These are phyloP conservation scores for Dunaliella sp. DNA, from an alignment of 139 green algal genomes.

Conservation along the genomic window DNA sequence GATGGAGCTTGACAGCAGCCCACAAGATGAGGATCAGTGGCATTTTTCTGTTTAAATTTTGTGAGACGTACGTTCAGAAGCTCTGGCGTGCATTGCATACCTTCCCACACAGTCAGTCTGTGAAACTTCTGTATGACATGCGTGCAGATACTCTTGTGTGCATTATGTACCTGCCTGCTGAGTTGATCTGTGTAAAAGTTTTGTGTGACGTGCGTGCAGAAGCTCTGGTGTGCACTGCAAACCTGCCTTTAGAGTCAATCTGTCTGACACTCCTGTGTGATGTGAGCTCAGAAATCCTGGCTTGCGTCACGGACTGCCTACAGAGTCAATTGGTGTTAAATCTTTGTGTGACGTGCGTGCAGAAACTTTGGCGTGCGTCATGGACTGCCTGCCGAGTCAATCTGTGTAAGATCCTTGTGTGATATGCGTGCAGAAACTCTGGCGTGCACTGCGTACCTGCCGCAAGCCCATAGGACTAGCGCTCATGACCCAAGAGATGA, in stretches of 20 bases:
- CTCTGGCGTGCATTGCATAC: slow-evolving; percentile 44
- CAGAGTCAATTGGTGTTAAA: no score
- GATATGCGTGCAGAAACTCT: slow-evolving; percentile 39
- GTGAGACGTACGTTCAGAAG: no score
- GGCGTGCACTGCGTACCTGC: slow-evolving; percentile 38
- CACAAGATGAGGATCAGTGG: neutral
- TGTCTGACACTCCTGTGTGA: neutral
- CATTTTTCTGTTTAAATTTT: no score
- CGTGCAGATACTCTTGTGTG: slow-evolving; percentile 38
- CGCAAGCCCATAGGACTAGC: slow-evolving; percentile 74
- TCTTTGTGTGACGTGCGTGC: no score
- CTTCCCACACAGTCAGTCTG: no score
- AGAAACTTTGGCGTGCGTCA: slow-evolving; percentile 41
- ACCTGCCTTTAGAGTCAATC: no score
- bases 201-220: neutral
- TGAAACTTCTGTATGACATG: no score
- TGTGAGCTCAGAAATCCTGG: neutral
- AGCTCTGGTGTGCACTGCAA: neutral
- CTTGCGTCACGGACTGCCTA: neutral
- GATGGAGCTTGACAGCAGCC: neutral
- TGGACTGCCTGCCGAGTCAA: no score
- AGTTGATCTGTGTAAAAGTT: neutral
- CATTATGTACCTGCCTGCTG: slow-evolving; percentile 39
- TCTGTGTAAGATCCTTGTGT: no score
- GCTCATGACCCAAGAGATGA: slow-evolving; percentile 79